Evolutionary conservation across 345 rosid species (phyloP).

Genomic region (Balakata baccata): DNA sequence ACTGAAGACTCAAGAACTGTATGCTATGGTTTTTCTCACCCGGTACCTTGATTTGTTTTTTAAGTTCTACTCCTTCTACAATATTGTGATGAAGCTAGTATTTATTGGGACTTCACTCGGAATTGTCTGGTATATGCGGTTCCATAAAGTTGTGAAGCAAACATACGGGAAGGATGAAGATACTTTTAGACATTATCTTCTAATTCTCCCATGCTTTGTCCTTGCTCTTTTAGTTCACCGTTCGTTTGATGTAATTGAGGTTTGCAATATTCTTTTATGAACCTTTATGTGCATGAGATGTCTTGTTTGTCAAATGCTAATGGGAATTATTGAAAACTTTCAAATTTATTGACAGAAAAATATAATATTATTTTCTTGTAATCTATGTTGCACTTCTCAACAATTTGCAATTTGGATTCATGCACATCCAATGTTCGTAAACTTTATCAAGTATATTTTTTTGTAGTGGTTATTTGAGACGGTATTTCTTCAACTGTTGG

Average conservation of each 20-base stretch:
- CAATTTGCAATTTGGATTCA: background rate
- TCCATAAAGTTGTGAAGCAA: constrained; percentile 43
- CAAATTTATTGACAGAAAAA: background rate
- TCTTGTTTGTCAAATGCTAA: background rate
- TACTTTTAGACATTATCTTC: constrained; percentile 64
- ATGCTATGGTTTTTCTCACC: constrained; percentile 40
- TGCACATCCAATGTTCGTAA: background rate
- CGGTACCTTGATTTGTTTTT: constrained; percentile 42
- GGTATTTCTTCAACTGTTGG: too few relatives aligned
- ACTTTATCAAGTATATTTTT: too few relatives aligned
- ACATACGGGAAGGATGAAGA: constrained; percentile 52
- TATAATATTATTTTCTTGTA: background rate
- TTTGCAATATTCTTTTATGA: background rate
- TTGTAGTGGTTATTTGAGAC: too few relatives aligned
- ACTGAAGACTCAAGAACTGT: constrained; percentile 46
- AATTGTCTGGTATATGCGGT: constrained; percentile 50
- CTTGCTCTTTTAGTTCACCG: constrained; percentile 51
- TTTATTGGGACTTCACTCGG: constrained; percentile 40
- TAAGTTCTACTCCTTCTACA: constrained; percentile 38
- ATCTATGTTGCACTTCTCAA: background rate
- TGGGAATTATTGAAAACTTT: background rate
- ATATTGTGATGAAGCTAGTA: constrained; percentile 40
- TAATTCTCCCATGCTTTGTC: constrained; percentile 52
- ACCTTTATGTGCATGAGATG: background rate
- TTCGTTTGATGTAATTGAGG: constrained; percentile 7